Base-by-base conservation (phyloP, 2,329 filamentous ascomycete genomes). In the Bipolaris cookei region DNA sequence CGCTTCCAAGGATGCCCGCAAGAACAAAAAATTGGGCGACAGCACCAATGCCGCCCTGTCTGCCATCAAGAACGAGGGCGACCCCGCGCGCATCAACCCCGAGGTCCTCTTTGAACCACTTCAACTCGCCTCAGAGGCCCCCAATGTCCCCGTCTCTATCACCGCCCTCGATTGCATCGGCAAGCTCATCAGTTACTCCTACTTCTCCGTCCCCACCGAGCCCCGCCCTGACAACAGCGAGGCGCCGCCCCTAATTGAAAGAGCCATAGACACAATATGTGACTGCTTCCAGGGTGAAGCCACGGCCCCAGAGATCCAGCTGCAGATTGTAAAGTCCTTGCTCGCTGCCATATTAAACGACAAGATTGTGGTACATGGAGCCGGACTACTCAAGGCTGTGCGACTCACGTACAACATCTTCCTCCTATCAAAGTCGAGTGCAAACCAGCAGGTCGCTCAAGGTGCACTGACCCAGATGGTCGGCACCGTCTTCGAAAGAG, bases 391-490 rank as follows among this genome's bases (percentile, higher is more conserved):
- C 64, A 99, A 99, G 81, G 94, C 95, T 52, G 92, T 99, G 64
- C 90, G 95, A 67, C 92, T 98, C 77, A 96, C 97, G 56, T 99
- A 99, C 83, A 99, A 99, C 80, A 96, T 99, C 67, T 99, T 99
- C 77, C 83, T 99, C 58, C 86, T 98, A 48, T 98, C 94, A 65
- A 92, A 95, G 73, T 97, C 89, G 63, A 96, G 90, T 62, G 87
- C 92, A 54, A 99, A 98, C 75, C 95, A 99, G 80, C 93, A 97
- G 76, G 91, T 98, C 47, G 96, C 96, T 1, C 96, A 99, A 76
- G 95, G 95, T 2, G 97, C 95, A 3, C 81, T 99, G 71, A 97
- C 94, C 3, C 95, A 99, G 78, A 99, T 99, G 95, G 92, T 98
- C 37, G 93, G 94, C 64, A 98, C 94, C 1, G 95, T 99, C 3